Conservation (phyloP, 805 yeast genomes). For the Spathaspora passalidarum region DNA sequence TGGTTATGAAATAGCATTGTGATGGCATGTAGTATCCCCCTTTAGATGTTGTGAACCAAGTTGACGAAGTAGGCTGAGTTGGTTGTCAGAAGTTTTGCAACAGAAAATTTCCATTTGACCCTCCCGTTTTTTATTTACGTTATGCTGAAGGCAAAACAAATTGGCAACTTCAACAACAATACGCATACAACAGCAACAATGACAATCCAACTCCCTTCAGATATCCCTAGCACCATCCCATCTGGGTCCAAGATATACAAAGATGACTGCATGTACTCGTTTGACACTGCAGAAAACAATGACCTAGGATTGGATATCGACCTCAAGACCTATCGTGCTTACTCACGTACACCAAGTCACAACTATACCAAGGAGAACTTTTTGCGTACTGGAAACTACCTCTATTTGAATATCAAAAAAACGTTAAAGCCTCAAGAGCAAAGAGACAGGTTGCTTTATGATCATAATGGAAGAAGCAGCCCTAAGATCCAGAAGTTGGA, state of each 20-base stretch:
- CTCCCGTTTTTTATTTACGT: no score
- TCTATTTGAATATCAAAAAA: constrained; percentile 60
- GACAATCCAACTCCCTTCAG: constrained; percentile 11
- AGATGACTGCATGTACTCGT: constrained; percentile 89
- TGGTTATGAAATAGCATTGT: no score
- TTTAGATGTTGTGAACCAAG: no score
- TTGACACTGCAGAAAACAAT: constrained; percentile 58
- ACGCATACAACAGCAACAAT: not conserved
- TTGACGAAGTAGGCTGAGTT: not conserved
- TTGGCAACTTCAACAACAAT: not conserved
- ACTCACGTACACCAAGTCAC: constrained; percentile 41
- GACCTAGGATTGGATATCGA: constrained; percentile 70
- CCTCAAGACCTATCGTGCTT: constrained; percentile 68
- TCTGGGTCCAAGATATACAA: constrained; percentile 51
- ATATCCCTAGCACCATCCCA: constrained; percentile 19
- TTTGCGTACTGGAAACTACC: constrained; percentile 47
- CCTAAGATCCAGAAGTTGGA: constrained; percentile 64
- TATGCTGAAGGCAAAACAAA: not conserved
- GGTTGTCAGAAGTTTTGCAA: constrained; percentile 6
- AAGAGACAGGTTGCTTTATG: constrained; percentile 14
- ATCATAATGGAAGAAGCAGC: constrained; percentile 22
- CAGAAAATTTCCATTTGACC: not conserved
- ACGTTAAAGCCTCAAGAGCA: constrained; percentile 40
- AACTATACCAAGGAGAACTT: constrained; percentile 61
- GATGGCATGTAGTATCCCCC: no score